Evolutionary conservation across 1,139 yeast species (phyloP), one percentile per base, ranked within the genome.

Genomic region (Spencermartinsiella ligniputridi): DNA sequence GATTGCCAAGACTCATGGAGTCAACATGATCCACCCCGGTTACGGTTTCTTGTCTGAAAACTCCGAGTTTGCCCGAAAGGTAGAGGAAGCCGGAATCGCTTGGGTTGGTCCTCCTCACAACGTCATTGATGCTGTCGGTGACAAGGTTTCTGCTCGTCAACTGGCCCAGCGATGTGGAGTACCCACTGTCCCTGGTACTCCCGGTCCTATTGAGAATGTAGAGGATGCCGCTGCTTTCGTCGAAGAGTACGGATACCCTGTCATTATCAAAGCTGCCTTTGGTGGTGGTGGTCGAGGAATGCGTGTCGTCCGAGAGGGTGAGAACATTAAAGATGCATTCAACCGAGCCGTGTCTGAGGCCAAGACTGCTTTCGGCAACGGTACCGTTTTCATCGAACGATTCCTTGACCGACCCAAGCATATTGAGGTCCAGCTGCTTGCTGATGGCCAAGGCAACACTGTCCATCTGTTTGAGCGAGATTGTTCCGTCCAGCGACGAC

Each of bases 241-340:
- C 29, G 78, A 72, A 35, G 61, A 87, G 67, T 76, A 90, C 66
- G 98, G 99, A 20, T 90, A 66, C 70, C 99, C 99, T 8, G 97
- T 92, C 41, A 92, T 92, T 67, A 90, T 92, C 69, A 92, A 92
- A 71, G 98, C 99, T 37, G 98, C 98, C 37, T 92, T 86, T 64
- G 98, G 99, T 67, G 98, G 98, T 71, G 98, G 98, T 75, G 98
- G 99, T 63, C 83, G 98, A 71, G 98, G 98, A 75, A 92, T 92
- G 98, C 83, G 98, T 72, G 97, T 92, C 43, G 98, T 94, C 41
- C 78, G 95, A 63, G 97, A 92, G 67, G 97, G 97, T 57, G 98
- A 92, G 56, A 89, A 83, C 63, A 81, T 92, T 52, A 82, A 67
- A 42, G 97, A 92, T 66, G 97, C 97, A 32, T 92, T 92, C 72